Evolutionary conservation across 352 stramenopile genomes (phyloP).

Genomic region (Pythium rishiriense): DNA sequence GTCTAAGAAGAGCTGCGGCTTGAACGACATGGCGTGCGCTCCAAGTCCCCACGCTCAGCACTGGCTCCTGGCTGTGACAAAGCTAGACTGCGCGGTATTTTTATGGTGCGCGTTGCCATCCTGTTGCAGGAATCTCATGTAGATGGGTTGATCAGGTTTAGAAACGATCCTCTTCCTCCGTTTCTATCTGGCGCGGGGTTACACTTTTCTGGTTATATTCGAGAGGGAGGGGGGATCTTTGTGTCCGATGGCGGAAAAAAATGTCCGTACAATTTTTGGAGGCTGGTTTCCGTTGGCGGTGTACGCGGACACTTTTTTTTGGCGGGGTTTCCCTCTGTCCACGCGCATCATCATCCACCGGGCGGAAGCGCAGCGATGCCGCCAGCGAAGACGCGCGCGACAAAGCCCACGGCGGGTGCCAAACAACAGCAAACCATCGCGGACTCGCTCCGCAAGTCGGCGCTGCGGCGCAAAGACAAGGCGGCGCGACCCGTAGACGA

Average conservation of each 20-base stretch:
- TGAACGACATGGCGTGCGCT: slow-evolving; percentile 61
- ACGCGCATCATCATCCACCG: neutral
- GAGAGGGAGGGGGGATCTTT: neutral
- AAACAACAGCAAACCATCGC: slow-evolving; percentile 31
- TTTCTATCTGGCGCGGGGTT: neutral
- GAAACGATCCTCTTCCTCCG: neutral
- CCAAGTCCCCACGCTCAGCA: neutral
- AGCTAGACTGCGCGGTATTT: neutral
- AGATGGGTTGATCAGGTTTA: slow-evolving; percentile 5
- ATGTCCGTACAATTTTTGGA: slow-evolving; percentile 21
- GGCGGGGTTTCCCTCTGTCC: slow-evolving; percentile 16
- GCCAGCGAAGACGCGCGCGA: slow-evolving; percentile 21
- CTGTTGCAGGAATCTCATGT: neutral
- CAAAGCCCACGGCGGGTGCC: slow-evolving; percentile 1
- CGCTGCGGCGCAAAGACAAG: slow-evolving; percentile 28
- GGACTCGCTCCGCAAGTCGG: slow-evolving; percentile 24
- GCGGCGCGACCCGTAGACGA: slow-evolving; percentile 2
- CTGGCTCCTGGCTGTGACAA: neutral
- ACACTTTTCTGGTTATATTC: slow-evolving; percentile 1
- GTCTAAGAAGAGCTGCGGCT: slow-evolving; percentile 65
- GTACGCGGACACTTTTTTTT: slow-evolving; percentile 22
- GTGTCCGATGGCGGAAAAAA: neutral
- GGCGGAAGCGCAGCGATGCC: slow-evolving; percentile 16
- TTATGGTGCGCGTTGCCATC: neutral
- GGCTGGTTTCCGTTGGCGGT: slow-evolving; percentile 9